Conservation (phyloP, 768 basidiomycete genomes). For the Paxillus rubicundulus region DNA sequence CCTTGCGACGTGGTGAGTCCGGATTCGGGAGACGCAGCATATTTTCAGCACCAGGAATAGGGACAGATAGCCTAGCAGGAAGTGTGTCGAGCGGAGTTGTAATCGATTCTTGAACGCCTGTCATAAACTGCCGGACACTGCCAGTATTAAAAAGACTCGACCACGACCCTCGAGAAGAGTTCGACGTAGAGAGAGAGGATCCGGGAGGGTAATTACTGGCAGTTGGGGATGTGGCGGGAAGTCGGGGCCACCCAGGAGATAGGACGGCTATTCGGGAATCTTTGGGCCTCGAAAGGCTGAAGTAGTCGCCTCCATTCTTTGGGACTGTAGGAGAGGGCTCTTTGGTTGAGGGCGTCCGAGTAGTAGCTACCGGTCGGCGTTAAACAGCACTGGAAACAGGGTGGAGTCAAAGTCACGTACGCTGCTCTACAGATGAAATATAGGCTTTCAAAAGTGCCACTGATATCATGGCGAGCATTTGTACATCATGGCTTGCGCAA, state of each 20-base stretch:
- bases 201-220: conserved; percentile 35
- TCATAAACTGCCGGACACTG: conserved; percentile 66
- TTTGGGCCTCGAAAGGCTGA: conserved; percentile 41
- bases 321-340: conserved; percentile 16
- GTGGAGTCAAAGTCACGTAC: conserved; percentile 6
- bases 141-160: conserved; percentile 72
- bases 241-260: conserved; percentile 54
- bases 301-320: conserved; percentile 53
- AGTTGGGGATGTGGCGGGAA: conserved; percentile 43
- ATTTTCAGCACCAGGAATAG: conserved; percentile 22
- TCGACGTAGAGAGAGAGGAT: conserved; percentile 48
- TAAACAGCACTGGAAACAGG: background rate
- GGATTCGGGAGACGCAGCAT: conserved; percentile 20
- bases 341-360: conserved; percentile 18
- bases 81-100: conserved; percentile 36
- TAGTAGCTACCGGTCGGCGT: background rate
- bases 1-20: conserved; percentile 29
- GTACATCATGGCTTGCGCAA: conserved; percentile 57
- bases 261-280: conserved; percentile 39
- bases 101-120: conserved; percentile 53
- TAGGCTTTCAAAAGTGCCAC: conserved; percentile 58
- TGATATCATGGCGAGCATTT: conserved; percentile 79
- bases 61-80: conserved; percentile 21
- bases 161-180: conserved; percentile 77
- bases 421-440: conserved; percentile 5